Base-by-base conservation (phyloP, 2,329 filamentous ascomycete species). In the Eutypa lata region DNA sequence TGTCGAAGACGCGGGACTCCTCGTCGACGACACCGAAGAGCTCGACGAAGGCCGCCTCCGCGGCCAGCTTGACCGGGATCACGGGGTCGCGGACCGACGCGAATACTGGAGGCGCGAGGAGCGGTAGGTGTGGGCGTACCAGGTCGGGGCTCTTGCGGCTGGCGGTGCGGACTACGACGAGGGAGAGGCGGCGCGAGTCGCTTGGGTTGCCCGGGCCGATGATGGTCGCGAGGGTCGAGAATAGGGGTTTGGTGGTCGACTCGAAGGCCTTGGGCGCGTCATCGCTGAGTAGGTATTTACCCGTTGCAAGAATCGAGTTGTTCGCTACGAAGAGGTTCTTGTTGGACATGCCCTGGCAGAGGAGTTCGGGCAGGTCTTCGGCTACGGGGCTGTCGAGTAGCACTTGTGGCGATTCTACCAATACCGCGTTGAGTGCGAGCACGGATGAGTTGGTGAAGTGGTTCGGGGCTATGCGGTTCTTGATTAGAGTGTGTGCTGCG, bases 11-110 rank as follows among this genome's bases (percentile, higher is more conserved):
- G 57, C 83, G 86, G 54, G 79, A 81, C 67, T 97, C 94, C 57
- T 92, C 88, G 44, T 96, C 90, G 1, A 92, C 90, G 1, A 97
- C 92, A 43, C 84, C 86, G 75, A 99, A 97, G 4, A 97, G 79
- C 48, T 91, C 84, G 51, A 99, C 81, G 72, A 99, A 97, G 0
- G 93, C 91, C 13, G 92, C 93, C 73, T 99, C 94, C 2, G 94
- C 93, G 0, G 93, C 88, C 26, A 99, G 80, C 73, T 99, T 99
- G 67, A 99, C 88, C 1, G 95, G 95, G 57, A 99, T 97, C 6
- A 97, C 86, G 10, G 86, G 79, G 69, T 99, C 94, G 53, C 95
- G 86, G 26, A 99, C 94, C 50, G 89, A 89, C 42, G 89, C 86
- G 70, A 99, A 99, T 44, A 97, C 82, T 1, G 91, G 86, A 1